Evolutionary conservation across 305 asterid species (phyloP).

Genomic region (Plantago coronopus): DNA sequence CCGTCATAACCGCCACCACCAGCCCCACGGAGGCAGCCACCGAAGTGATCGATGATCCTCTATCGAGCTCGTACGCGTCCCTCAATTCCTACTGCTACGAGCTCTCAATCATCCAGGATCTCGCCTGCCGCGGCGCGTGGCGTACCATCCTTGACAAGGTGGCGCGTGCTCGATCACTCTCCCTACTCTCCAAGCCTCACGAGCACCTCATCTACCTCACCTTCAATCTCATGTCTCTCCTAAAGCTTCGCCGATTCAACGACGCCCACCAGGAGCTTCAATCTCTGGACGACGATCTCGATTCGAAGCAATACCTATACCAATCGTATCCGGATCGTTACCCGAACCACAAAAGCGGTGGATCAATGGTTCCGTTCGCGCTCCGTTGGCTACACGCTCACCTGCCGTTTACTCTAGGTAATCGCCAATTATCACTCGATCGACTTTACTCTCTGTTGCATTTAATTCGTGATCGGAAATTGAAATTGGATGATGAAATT

Average conservation of each 20-base stretch:
- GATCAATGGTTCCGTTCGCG: constrained; percentile 89
- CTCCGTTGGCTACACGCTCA: constrained; percentile 89
- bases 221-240: constrained; percentile 70
- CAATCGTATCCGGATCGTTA: constrained; percentile 66
- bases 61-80: constrained; percentile 54
- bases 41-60: constrained; percentile 43
- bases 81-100: constrained; percentile 77
- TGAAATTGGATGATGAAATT: constrained; percentile 17
- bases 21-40: constrained; percentile 16
- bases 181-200: constrained; percentile 80
- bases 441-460: constrained; percentile 67
- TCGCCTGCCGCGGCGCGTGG: constrained; percentile 95
- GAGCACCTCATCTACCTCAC: constrained; percentile 84
- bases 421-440: constrained; percentile 73
- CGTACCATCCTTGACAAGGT: constrained; percentile 82
- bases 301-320: constrained; percentile 45
- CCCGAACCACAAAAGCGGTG: constrained; percentile 45
- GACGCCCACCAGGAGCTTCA: constrained; percentile 75
- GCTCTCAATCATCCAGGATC: constrained; percentile 72
- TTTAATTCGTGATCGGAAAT: constrained; percentile 42
- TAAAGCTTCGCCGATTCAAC: constrained; percentile 81
- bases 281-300: constrained; percentile 55
- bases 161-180: constrained; percentile 75
- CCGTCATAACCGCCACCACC: constrained; percentile 21
- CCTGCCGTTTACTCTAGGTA: constrained; percentile 70